Percentiles rank a stretch among this genome's conserved stretches.
Conservation (phyloP, 2,329 filamentous ascomycete genomes). For the Sporothrix protearum region DNA sequence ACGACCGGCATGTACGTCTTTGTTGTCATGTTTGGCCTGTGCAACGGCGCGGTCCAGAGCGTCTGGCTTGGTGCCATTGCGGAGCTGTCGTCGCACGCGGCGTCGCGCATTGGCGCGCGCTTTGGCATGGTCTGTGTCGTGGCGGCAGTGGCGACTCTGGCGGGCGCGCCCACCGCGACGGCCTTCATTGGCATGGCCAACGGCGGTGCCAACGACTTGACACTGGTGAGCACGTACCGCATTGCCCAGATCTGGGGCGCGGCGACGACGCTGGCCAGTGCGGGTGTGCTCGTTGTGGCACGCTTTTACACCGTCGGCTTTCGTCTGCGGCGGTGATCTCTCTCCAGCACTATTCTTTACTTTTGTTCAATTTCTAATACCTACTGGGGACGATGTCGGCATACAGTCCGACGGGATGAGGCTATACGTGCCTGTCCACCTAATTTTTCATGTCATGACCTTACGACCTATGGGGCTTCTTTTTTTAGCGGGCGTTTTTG, state of each 20-base stretch:
- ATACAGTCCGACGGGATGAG: neutral
- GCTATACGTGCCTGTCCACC: neutral
- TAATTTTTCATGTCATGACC: constrained; percentile 2
- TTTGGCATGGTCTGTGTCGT: constrained; percentile 45
- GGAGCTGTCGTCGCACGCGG: constrained; percentile 34
- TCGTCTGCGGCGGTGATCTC: constrained; percentile 6
- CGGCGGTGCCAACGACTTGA: constrained; percentile 15
- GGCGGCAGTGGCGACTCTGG: constrained; percentile 41
- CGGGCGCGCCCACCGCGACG: constrained; percentile 38
- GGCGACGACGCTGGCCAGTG: constrained; percentile 24
- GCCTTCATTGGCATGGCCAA: constrained; percentile 24
- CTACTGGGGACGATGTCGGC: neutral
- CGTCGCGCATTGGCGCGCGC: constrained; percentile 40
- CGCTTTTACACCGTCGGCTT: constrained; percentile 25
- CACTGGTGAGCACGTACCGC: constrained; percentile 23
- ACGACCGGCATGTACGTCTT: constrained; percentile 43
- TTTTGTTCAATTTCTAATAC: constrained; percentile 4
- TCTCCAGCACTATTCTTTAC: no score
- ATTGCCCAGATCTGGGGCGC: constrained; percentile 29
- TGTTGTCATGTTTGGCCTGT: constrained; percentile 44
- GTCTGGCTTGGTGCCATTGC: constrained; percentile 37
- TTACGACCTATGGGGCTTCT: neutral
- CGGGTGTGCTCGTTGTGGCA: constrained; percentile 10
- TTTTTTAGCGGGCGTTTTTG: neutral
- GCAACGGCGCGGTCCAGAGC: constrained; percentile 42